phyloP scores from a whole-genome alignment of 2,329 filamentous ascomycete genomes.

The Microdochium bolleyi region DNA sequence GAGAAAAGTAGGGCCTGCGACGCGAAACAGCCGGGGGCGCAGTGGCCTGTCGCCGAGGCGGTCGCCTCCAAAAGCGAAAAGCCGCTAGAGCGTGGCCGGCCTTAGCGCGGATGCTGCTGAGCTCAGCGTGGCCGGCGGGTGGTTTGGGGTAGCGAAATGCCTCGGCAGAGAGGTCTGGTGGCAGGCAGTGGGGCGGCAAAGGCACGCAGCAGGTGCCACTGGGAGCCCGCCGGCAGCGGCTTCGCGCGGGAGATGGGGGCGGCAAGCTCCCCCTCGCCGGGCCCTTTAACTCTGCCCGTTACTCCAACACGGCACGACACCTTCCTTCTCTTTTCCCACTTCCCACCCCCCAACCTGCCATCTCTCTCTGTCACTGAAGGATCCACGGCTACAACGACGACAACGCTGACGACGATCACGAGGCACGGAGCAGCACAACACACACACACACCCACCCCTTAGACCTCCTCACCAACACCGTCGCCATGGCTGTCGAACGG shows the following conservation, averaged over 20 bases:
- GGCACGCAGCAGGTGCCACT: not conserved
- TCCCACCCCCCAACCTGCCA: too few species aligned
- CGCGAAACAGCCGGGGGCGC: not conserved
- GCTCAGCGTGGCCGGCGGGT: not conserved
- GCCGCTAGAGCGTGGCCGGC: not conserved
- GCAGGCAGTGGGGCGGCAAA: not conserved
- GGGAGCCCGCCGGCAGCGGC: not conserved
- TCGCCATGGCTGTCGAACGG: slow-evolving; percentile 72
- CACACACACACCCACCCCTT: not conserved
- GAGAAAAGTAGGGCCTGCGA: not conserved
- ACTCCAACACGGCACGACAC: not conserved
- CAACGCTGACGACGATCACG: not conserved
- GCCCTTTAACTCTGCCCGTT: not conserved
- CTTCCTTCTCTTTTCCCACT: not conserved
- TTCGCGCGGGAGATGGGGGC: too few species aligned
- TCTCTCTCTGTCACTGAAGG: not conserved
- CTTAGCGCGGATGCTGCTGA: not conserved
- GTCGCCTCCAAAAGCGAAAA: not conserved
- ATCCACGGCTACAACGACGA: not conserved
- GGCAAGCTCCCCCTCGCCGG: too few species aligned
- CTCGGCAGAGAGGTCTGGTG: not conserved
- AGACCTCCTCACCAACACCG: not conserved
- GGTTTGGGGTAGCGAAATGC: not conserved
- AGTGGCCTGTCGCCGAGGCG: too few species aligned
- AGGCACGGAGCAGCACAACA: not conserved